Evolutionary conservation across 2,329 filamentous ascomycete genomes (phyloP).

Genomic region (Curvularia verruculosa): DNA sequence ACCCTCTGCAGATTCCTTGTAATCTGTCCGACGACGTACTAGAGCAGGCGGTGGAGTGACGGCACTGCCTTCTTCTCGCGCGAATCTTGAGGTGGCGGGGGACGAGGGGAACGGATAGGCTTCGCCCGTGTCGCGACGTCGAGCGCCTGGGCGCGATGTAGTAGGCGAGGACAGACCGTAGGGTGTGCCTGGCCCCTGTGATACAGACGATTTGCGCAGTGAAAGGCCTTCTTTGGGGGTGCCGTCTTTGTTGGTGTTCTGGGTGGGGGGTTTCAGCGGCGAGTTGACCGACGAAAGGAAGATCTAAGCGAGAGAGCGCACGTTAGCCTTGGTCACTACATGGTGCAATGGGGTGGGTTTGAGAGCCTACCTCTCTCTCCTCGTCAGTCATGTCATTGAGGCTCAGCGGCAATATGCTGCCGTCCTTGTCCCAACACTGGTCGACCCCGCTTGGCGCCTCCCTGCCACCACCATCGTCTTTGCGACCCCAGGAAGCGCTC

Average conservation of each 20-base stretch:
- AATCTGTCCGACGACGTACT: slow-evolving; percentile 66
- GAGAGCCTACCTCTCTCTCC: slow-evolving; percentile 64
- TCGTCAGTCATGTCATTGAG: slow-evolving; percentile 73
- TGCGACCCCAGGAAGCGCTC: slow-evolving; percentile 73
- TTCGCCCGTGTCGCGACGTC: slow-evolving; percentile 85
- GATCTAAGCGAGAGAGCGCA: slow-evolving; percentile 58
- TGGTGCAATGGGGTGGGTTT: slow-evolving; percentile 3
- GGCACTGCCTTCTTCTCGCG: slow-evolving; percentile 67
- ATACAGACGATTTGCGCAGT: slow-evolving; percentile 82
- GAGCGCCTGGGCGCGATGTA: slow-evolving; percentile 72
- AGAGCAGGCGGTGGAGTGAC: slow-evolving; percentile 66
- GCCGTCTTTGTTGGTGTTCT: slow-evolving; percentile 67
- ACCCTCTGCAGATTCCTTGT: slow-evolving; percentile 57
- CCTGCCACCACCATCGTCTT: slow-evolving; percentile 73
- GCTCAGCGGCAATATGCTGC: slow-evolving; percentile 72
- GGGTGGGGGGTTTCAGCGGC: slow-evolving; percentile 81
- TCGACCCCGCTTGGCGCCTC: slow-evolving; percentile 80
- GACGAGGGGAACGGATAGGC: slow-evolving; percentile 65
- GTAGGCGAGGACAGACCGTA: slow-evolving; percentile 78
- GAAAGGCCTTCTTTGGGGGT: slow-evolving; percentile 63
- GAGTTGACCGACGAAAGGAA: slow-evolving; percentile 92
- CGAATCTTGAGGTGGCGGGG: slow-evolving; percentile 66
- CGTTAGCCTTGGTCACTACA: slow-evolving; percentile 18
- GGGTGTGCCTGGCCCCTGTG: slow-evolving; percentile 67
- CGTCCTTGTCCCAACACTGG: slow-evolving; percentile 84